Evolutionary conservation across 495 filamentous ascomycete species (phyloP), one percentile per base, ranked within the genome.

Genomic region (Durotheca rogersii): DNA sequence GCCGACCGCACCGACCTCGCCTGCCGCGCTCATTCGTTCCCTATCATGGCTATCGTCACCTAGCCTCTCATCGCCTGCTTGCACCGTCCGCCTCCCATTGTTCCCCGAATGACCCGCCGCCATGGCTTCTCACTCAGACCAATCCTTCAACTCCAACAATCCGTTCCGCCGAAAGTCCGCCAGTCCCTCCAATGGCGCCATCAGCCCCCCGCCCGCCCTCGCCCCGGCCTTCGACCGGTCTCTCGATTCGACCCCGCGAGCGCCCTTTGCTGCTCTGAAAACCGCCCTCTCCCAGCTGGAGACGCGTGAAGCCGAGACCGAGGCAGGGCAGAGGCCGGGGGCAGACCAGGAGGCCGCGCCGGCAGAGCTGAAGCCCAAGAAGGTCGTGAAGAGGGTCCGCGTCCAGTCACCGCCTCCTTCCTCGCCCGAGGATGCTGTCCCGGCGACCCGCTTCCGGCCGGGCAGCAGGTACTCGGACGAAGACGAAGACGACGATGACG

Each of bases 381-480:
- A 79, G 55, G 61, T 74, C 3, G 64, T 74, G 2, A 81, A 81
- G 61, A 80, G 69, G 53, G 78, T 81, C 18, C 72, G 77, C 41
- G 76, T 81, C 1, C 76, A 80, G 56, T 80, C 77, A 21, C 78
- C 78, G 21, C 78, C 77, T 41, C 76, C 78, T 1, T 72, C 71
- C 7, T 75, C 72, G 10, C 75, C 74, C 47, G 73, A 76, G 37
- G 66, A 69, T 47, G 47, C 56, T 25, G 41, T 38, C 10, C 56
- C 60, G 6, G 53, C 51, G 16, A 53, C 46, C 7, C 55, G 53
- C 7, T 71, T 67, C 51, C 65, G 67, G 6, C 53, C 69, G 2
- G 58, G 48, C 7, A 55, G 51, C 17, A 46, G 51, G 7, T 39
- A 51, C 20, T 42, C 62, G 14, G 43, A 63, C 25, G 53, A 62